Evolutionary conservation across 177 flowering plant species (phyloP).

Genomic region (Telopea speciosissima): DNA sequence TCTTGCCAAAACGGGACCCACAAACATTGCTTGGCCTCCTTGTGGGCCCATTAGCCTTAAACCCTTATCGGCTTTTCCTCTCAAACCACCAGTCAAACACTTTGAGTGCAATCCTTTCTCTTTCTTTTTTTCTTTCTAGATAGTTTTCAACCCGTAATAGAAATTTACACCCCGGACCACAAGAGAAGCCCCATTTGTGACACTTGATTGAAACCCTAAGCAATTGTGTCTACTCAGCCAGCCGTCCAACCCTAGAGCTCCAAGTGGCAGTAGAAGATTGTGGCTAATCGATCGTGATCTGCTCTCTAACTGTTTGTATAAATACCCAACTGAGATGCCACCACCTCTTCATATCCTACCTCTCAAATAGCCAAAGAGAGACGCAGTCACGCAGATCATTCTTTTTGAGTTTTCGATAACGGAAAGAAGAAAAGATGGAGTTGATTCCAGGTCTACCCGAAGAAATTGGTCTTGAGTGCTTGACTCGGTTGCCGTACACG

Average conservation of each 20-base stretch:
- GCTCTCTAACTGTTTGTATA: not conserved
- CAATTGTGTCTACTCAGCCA: not conserved
- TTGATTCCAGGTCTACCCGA: constrained; percentile 62
- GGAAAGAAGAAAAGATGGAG: constrained; percentile 17
- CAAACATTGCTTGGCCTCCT: too few relatives aligned
- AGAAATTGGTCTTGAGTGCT: constrained; percentile 63
- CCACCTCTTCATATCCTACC: not conserved
- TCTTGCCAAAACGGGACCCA: not conserved
- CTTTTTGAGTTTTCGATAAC: not conserved
- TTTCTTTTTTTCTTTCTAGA: not conserved
- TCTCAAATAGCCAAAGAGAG: not conserved
- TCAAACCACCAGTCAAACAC: not conserved
- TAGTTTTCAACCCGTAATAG: not conserved
- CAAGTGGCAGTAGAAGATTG: not conserved
- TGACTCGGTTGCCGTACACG: constrained; percentile 49
- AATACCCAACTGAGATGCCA: not conserved
- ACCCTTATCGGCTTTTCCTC: constrained; percentile 1
- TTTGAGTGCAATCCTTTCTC: too few relatives aligned
- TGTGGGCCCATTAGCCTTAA: too few relatives aligned
- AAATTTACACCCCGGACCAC: too few relatives aligned
- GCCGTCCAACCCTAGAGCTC: not conserved
- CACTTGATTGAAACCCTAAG: not conserved
- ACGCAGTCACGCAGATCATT: too few relatives aligned
- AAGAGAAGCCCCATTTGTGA: not conserved
- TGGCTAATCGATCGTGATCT: not conserved